Evolutionary conservation across 1,284 basidiomycete genomes (phyloP), one percentile per base, ranked within the genome.

Genomic region (Trichosporon sp.): DNA sequence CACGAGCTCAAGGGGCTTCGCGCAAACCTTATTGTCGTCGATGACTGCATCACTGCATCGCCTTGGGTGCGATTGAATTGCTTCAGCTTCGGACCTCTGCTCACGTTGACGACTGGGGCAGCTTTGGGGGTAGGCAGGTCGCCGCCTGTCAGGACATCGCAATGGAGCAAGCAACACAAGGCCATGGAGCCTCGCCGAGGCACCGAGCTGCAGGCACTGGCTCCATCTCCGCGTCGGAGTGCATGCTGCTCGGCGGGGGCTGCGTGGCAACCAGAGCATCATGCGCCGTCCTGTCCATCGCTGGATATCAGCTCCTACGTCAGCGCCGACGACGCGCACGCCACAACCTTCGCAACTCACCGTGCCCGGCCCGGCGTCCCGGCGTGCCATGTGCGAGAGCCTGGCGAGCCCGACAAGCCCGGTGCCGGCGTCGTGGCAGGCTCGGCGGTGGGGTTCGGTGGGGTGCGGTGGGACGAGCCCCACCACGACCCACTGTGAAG

Each of bases 11-110:
- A 25, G 23, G 47, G 47, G 21, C 7, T 25, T 34, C 8, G 21
- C 18, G 47, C 47, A 51, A 51, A 51, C 47, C 47, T 51, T 51
- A 51, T 11, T 25, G 18, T 7, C 7, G 18, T 9, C 25, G 3
- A 58, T 58, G 47, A 51, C 47, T 51, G 47, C 47, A 51, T 51
- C 47, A 18, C 53, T 58, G 53, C 53, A 58, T 58, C 53, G 53
- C 53, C 53, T 58, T 58, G 53, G 3, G 53, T 13, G 13, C 13
- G 27, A 58, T 31, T 58, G 27, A 58, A 58, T 58, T 58, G 53
- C 53, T 58, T 31, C 53, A 58, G 53, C 53, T 31, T 31, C 12
- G 23, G 13, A 25, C 23, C 23, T 29, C 51, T 56, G 25, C 23
- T 15, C 23, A 58, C 53, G 53, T 58, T 58, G 53, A 58, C 53